phyloP scores from a whole-genome alignment of 2,329 filamentous ascomycete genomes.

The Phaeosphaeria sp. region DNA sequence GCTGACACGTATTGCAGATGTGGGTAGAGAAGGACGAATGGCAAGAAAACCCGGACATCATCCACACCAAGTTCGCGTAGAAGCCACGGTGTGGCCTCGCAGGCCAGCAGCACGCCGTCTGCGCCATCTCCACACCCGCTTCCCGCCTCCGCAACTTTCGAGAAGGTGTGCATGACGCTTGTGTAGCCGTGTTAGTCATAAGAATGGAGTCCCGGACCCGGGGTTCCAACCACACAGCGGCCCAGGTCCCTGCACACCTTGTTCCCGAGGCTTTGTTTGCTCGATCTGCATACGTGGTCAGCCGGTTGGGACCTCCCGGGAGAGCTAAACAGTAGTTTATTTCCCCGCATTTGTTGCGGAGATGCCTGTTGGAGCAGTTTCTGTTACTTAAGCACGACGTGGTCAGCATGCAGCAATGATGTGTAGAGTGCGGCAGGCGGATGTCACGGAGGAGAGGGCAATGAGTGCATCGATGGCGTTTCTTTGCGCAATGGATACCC shows the following conservation, averaged over 20 bases:
- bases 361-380: slow-evolving; percentile 33
- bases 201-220: slow-evolving; percentile 34
- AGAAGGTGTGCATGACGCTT: slow-evolving; percentile 39
- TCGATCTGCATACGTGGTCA: slow-evolving; percentile 29
- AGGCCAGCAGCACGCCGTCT: slow-evolving; percentile 21
- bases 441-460: slow-evolving; percentile 7
- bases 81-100: slow-evolving; percentile 41
- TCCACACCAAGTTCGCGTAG: slow-evolving; percentile 94
- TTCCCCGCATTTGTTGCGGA: slow-evolving; percentile 47
- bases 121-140: slow-evolving; percentile 33
- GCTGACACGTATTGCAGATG: slow-evolving; percentile 70
- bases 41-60: slow-evolving; percentile 99
- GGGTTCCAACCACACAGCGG: slow-evolving; percentile 26
- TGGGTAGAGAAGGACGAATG: slow-evolving; percentile 99
- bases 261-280: slow-evolving; percentile 17
- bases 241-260: slow-evolving; percentile 28
- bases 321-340: slow-evolving; percentile 39
- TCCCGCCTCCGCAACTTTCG: slow-evolving; percentile 42
- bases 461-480: slow-evolving; percentile 44
- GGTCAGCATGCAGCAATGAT: slow-evolving; percentile 21
- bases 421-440: slow-evolving; percentile 17
- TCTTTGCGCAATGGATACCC: slow-evolving; percentile 39
- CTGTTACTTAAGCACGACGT: slow-evolving; percentile 41
- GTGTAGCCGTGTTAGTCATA: slow-evolving; percentile 44
- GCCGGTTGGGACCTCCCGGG: slow-evolving; percentile 30